Conservation (phyloP, 768 basidiomycete genomes). For the Nevesoporus exiguus region DNA sequence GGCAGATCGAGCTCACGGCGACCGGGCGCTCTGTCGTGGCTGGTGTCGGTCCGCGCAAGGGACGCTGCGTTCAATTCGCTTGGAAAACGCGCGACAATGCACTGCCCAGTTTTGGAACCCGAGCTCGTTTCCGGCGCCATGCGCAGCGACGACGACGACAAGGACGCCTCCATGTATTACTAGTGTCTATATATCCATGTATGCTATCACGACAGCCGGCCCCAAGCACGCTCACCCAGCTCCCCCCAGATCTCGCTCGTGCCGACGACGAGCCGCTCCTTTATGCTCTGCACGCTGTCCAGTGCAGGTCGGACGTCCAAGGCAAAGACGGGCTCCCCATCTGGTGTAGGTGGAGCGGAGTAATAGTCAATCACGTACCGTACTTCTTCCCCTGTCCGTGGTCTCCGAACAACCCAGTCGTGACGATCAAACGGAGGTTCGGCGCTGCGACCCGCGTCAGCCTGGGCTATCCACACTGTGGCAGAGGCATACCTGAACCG, state of each 20-base stretch:
- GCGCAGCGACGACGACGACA: not conserved
- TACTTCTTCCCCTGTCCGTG: slow-evolving; percentile 73
- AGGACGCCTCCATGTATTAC: slow-evolving; percentile 2
- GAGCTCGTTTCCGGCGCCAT: slow-evolving; percentile 5
- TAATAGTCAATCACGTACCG: slow-evolving; percentile 99
- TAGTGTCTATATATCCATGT: slow-evolving; percentile 2
- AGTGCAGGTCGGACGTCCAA: slow-evolving; percentile 95
- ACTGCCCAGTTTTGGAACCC: slow-evolving; percentile 24
- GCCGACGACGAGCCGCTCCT: slow-evolving; percentile 66
- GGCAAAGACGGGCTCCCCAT: slow-evolving; percentile 93
- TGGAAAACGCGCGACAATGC: slow-evolving; percentile 15
- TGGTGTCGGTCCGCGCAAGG: too few relatives aligned
- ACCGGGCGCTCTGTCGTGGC: not conserved
- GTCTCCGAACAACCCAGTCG: slow-evolving; percentile 92
- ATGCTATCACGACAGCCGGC: slow-evolving; percentile 10
- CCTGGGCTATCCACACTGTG: not conserved
- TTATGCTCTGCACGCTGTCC: slow-evolving; percentile 76
- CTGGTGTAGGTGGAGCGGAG: slow-evolving; percentile 81
- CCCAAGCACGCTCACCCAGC: slow-evolving; percentile 32
- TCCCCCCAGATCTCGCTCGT: slow-evolving; percentile 66
- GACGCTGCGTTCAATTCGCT: slow-evolving; percentile 1
- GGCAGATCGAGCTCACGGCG: not conserved
- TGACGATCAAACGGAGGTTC: slow-evolving; percentile 97
- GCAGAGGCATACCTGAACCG: slow-evolving; percentile 72
- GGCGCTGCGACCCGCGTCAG: slow-evolving; percentile 44